Conservation (phyloP, 495 filamentous ascomycete species). For the Aspergillus nanangensis region DNA sequence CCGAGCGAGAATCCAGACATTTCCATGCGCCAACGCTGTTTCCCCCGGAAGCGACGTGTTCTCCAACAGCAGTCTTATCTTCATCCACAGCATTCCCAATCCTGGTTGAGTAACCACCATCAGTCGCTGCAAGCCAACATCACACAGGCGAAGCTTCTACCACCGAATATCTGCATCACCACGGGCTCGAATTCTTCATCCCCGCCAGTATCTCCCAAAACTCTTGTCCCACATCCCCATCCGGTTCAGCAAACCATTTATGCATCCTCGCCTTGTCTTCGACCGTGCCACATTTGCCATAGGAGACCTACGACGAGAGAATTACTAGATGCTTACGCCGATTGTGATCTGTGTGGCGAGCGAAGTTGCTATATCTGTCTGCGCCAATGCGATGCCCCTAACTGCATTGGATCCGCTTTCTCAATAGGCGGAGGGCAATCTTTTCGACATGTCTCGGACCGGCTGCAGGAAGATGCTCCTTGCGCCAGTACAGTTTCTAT, state of each 20-base stretch:
- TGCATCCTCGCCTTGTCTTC: slow-evolving; percentile 27
- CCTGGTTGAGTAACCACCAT: slow-evolving; percentile 6
- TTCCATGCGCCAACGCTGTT: slow-evolving; percentile 22
- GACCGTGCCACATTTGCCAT: slow-evolving; percentile 49
- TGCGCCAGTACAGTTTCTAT: not conserved
- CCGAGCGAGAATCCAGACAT: slow-evolving; percentile 15
- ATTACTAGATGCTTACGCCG: slow-evolving; percentile 45
- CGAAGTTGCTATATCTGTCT: slow-evolving; percentile 51
- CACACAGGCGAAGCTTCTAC: slow-evolving; percentile 16
- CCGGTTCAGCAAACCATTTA: slow-evolving; percentile 13
- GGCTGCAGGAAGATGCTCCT: slow-evolving; percentile 4
- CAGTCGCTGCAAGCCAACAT: slow-evolving; percentile 3
- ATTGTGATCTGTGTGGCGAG: slow-evolving; percentile 44
- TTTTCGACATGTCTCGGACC: slow-evolving; percentile 3
- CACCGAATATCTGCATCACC: slow-evolving; percentile 19
- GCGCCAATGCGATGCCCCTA: slow-evolving; percentile 37
- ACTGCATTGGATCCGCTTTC: slow-evolving; percentile 18
- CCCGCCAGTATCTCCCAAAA: slow-evolving; percentile 34
- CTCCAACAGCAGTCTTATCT: slow-evolving; percentile 17
- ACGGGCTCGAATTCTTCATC: slow-evolving; percentile 22
- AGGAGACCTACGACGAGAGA: slow-evolving; percentile 41
- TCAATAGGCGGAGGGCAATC: not conserved
- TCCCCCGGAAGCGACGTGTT: slow-evolving; percentile 33
- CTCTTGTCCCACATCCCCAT: slow-evolving; percentile 22
- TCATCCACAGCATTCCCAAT: slow-evolving; percentile 3